A percentile compares a stretch with the other conserved stretches of the same genome.
Evolutionary conservation across 257 asterid species (phyloP).

Genomic region (Salvia miltiorrhiza): DNA sequence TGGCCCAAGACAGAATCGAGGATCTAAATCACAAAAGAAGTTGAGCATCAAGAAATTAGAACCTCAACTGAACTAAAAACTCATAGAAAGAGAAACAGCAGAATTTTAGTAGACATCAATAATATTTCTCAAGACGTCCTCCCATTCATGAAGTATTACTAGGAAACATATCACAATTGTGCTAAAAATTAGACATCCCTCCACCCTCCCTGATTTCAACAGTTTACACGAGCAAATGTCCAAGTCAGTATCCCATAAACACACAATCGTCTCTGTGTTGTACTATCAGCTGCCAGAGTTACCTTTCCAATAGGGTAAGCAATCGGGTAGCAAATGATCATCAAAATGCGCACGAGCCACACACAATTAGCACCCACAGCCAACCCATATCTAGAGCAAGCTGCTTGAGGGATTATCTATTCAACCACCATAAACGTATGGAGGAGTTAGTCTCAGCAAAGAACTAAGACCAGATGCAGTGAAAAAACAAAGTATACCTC

Average conservation of each 20-base stretch:
- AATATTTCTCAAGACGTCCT: not conserved
- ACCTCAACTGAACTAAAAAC: not conserved
- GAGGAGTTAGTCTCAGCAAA: constrained; percentile 19
- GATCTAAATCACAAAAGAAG: constrained; percentile 37
- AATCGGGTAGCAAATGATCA: constrained; percentile 85
- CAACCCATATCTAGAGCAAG: constrained; percentile 86
- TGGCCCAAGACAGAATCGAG: constrained; percentile 89
- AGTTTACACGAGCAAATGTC: not conserved
- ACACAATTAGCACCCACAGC: constrained; percentile 95
- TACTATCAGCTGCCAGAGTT: not conserved
- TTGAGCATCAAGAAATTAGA: not conserved
- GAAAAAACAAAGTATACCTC: constrained; percentile 56
- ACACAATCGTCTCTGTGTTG: not conserved
- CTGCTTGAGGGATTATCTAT: constrained; percentile 93
- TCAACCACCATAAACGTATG: constrained; percentile 18
- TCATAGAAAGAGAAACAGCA: not conserved
- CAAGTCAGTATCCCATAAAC: not conserved
- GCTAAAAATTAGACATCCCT: not conserved
- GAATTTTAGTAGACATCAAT: not conserved
- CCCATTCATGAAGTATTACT: not conserved
- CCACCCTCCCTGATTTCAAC: not conserved
- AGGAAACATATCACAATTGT: not conserved
- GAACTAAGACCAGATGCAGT: not conserved
- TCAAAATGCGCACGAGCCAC: constrained; percentile 89
- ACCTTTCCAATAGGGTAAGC: constrained; percentile 96